Evolutionary conservation across 179 eudicot genomes (phyloP).

Genomic region (Silene coronaria): DNA sequence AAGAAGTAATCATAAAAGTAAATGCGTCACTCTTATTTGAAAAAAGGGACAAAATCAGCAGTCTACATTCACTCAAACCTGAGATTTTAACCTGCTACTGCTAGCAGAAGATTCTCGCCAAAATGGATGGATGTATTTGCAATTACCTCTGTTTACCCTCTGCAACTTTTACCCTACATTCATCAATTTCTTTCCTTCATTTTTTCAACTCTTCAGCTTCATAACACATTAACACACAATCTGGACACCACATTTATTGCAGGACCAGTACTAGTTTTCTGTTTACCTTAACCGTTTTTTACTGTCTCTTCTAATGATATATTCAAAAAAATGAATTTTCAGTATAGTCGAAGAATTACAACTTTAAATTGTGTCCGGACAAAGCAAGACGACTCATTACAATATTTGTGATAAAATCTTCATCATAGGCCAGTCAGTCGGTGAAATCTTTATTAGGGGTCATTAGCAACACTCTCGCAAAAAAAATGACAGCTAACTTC

Average conservation of each 20-base stretch:
- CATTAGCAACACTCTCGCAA: not conserved
- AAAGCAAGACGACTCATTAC: not conserved
- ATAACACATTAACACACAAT: not conserved
- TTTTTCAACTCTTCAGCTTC: not conserved
- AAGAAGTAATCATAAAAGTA: not conserved
- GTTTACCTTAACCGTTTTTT: not conserved
- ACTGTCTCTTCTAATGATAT: not conserved
- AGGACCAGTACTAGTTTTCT: not conserved
- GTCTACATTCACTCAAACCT: slow-evolving; percentile 15
- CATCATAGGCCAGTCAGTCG: too few relatives aligned
- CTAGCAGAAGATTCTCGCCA: slow-evolving; percentile 16
- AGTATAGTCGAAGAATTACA: not conserved
- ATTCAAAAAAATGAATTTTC: too few relatives aligned
- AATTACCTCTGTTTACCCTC: slow-evolving; percentile 1
- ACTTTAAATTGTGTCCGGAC: not conserved
- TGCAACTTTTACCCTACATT: slow-evolving; percentile 3
- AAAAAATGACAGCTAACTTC: not conserved
- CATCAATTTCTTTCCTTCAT: not conserved
- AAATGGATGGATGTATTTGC: slow-evolving; percentile 3
- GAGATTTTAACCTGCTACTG: slow-evolving; percentile 1
- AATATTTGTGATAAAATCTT: too few relatives aligned
- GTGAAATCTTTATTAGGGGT: not conserved
- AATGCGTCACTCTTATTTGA: slow-evolving; percentile 1
- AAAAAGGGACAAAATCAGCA: slow-evolving; percentile 2
- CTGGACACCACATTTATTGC: not conserved